Evolutionary conservation across 2,329 filamentous ascomycete species (phyloP), one percentile per base, ranked within the genome.

Genomic region (Bisporella sp.): DNA sequence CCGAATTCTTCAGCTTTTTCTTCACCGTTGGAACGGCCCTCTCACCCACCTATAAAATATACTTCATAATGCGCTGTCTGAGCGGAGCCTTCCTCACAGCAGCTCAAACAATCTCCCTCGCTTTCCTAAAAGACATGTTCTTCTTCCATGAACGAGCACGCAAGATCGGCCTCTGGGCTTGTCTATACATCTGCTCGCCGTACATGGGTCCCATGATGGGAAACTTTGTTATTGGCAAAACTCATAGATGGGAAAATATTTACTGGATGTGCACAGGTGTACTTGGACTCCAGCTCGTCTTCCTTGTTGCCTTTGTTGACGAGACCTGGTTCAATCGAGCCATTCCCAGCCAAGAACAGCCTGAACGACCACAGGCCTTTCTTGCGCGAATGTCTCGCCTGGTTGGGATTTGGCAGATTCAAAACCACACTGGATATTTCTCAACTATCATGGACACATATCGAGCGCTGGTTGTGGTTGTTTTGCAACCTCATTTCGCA

Each of bases 81-180:
- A 51, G 52, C 49, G 7, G 54, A 45, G 31, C 65, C 60, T 51
- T 64, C 45, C 32, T 33, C 29, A 53, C 51, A 30, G 41, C 51
- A 32, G 43, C 47, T 40, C 51, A 53, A 47, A 45, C 47, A 7
- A 53, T 53, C 28, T 42, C 47, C 7, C 66, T 80, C 47, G 73
- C 76, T 56, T 74, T 74, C 58, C 73, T 79, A 59, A 74, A 78
- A 48, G 78, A 82, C 61, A 70, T 79, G 51, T 82, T 79, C 67
- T 81, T 78, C 66, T 78, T 80, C 63, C 78, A 82, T 56, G 72
- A 81, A 54, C 68, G 75, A 35, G 73, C 73, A 1, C 63, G 73
- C 28, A 75, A 76, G 59, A 75, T 75, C 53, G 72, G 73, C 46
- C 64, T 76, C 37, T 75, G 72, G 72, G 71, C 70, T 56, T 63